These are phyloP conservation scores for Filosporella fistucella DNA, from an alignment of 495 filamentous ascomycete species.

Conservation along the genomic window DNA sequence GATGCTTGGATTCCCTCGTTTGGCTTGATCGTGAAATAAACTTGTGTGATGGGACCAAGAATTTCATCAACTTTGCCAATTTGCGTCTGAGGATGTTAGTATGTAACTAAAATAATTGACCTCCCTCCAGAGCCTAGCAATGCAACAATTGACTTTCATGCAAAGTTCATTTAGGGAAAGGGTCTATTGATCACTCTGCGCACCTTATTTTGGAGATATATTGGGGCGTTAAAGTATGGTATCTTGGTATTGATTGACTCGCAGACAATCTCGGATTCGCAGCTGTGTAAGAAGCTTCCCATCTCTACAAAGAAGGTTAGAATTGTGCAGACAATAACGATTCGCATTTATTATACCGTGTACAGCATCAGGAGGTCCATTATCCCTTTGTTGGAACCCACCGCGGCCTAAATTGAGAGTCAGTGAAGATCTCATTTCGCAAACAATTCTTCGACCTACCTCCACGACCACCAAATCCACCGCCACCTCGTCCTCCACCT, in stretches of 20 bases:
- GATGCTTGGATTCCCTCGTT: conserved; percentile 90
- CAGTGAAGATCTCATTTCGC: not conserved
- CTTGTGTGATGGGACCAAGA: conserved; percentile 89
- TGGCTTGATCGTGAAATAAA: conserved; percentile 97
- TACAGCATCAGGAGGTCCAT: conserved; percentile 47
- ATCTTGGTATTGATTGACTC: conserved; percentile 90
- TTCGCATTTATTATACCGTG: conserved; percentile 25
- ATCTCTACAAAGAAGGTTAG: conserved; percentile 54
- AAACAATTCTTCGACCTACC: conserved; percentile 32
- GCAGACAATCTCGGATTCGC: conserved; percentile 96
- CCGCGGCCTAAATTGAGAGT: conserved; percentile 38
- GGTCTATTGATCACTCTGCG: not conserved
- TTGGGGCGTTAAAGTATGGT: conserved; percentile 97
- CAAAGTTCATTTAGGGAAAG: too few species aligned
- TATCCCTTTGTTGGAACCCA: conserved; percentile 47
- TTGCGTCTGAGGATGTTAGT: conserved; percentile 57
- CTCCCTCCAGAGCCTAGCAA: too few species aligned
- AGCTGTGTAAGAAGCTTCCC: conserved; percentile 87
- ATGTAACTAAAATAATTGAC: not conserved
- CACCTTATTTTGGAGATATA: conserved; percentile 98
- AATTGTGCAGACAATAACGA: not conserved
- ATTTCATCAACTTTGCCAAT: conserved; percentile 95
- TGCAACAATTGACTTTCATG: too few species aligned
- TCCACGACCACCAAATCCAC: conserved; percentile 47
- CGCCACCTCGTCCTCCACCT: conserved; percentile 41